These are phyloP conservation scores for Micromonas commoda DNA, from an alignment of 139 green algal species.

Conservation along the genomic window DNA sequence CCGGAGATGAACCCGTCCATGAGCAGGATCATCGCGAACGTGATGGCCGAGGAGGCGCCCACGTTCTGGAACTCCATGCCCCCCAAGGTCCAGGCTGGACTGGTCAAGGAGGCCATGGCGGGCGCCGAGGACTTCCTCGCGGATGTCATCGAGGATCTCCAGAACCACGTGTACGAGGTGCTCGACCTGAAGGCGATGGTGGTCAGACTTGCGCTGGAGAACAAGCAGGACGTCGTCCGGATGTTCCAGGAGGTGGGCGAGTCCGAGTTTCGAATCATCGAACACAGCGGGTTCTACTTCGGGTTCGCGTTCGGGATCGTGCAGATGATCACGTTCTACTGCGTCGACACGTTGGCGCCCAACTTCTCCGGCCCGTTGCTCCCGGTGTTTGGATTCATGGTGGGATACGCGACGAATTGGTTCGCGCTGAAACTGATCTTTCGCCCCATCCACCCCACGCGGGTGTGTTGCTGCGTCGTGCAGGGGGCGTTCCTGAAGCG, in stretches of 20 bases:
- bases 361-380: constrained; percentile 33
- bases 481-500: constrained; percentile 47
- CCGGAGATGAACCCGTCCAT: constrained; percentile 12
- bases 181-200: constrained; percentile 33
- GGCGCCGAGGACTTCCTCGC: not conserved
- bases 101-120: not conserved
- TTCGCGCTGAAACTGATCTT: constrained; percentile 48
- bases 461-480: not conserved
- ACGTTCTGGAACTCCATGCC: constrained; percentile 22
- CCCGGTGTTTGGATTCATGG: constrained; percentile 41
- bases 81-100: constrained; percentile 22
- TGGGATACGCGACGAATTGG: constrained; percentile 46
- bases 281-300: constrained; percentile 40
- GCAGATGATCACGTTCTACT: constrained; percentile 40
- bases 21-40: not conserved
- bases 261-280: constrained; percentile 44
- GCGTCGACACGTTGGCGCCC: constrained; percentile 28
- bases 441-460: constrained; percentile 36
- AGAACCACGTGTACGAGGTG: constrained; percentile 27
- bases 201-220: not conserved
- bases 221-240: constrained; percentile 30
- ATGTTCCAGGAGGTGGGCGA: constrained; percentile 38
- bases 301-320: constrained; percentile 44
- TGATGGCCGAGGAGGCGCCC: constrained; percentile 21
- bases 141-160: not conserved